Base-by-base conservation (phyloP, 208 protist genomes). In the Tetramitus jugosus region DNA sequence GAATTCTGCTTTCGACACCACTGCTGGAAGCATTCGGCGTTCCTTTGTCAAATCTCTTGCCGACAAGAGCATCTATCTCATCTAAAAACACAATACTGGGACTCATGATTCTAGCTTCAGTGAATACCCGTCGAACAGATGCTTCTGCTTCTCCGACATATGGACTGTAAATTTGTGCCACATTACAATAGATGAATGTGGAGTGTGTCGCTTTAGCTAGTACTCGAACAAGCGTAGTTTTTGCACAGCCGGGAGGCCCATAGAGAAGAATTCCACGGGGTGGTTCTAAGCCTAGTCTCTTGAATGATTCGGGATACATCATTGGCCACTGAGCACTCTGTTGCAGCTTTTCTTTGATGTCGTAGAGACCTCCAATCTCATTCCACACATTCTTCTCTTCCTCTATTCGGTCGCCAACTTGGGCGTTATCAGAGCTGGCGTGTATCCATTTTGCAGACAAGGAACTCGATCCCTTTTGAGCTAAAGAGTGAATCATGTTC, bases 61-160 rank as follows among this genome's bases (percentile, higher is more conserved):
- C 86, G n/a, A 91, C 92, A 56, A 97, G 76, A 37, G 94, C 90
- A 82, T 97, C 94, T 35, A 97, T 88, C 80, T 97, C 94, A 80
- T 97, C 94, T 84, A 96, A 92, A 84, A 97, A 97, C 10, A 97
- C 85, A 79, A 97, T 89, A 77, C 87, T 92, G 17, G 94, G 92
- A 26, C 87, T 85, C 71, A 88, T 87, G n/a, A 88, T 84, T 43
- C 87, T 81, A 3, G 93, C 93, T 31, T 84, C 82, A 35, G 76
- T 69, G 61, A 96, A 95, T 4, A 91, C 82, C 29, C 93, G 90
- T 26, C 95, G 82, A 40, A 98, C 76, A 20, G 82, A 78, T 35
- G 82, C 83, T 84, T 98, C 95, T 49, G 91, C 90, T 64, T 98
- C 94, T 7, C 95, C 95, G 3, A 98, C 87, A 80, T 94, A 97